Percentiles rank a stretch among this genome's conserved stretches.
Conservation (phyloP, 2,329 filamentous ascomycete genomes). For the Albophoma yamanashiensis region DNA sequence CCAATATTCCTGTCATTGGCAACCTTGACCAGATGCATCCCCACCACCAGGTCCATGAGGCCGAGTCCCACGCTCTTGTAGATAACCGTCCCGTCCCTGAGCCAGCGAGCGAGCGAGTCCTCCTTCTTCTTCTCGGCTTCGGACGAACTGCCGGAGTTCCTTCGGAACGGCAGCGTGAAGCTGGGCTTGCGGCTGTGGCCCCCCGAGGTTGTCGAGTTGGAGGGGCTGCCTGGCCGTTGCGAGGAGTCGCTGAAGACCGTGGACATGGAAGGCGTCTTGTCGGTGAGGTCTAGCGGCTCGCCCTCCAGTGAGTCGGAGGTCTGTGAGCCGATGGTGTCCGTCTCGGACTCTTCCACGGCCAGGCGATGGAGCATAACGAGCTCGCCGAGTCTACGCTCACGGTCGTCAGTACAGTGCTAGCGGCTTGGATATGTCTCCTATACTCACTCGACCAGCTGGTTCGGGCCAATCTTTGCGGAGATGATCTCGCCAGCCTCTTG, state of each 20-base stretch:
- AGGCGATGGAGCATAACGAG: conserved; percentile 51
- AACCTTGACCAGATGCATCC: conserved; percentile 44
- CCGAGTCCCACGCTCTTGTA: conserved; percentile 60
- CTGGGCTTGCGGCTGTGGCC: conserved; percentile 17
- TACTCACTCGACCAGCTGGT: conserved; percentile 68
- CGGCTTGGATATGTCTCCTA: neutral
- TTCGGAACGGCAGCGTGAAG: conserved; percentile 20
- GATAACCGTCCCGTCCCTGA: conserved; percentile 52
- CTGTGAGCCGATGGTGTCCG: conserved; percentile 17
- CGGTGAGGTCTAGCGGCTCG: conserved; percentile 18
- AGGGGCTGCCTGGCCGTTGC: conserved; percentile 18
- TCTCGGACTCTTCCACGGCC: conserved; percentile 27
- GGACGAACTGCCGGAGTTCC: conserved; percentile 15
- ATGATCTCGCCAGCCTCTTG: conserved; percentile 83
- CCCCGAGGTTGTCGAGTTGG: conserved; percentile 16
- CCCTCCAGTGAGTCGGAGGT: conserved; percentile 6
- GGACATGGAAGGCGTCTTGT: conserved; percentile 28
- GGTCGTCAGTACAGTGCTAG: conserved; percentile 4
- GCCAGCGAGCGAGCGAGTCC: conserved; percentile 42
- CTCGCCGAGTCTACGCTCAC: conserved; percentile 54
- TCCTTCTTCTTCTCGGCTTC: conserved; percentile 32
- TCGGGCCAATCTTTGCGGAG: conserved; percentile 59
- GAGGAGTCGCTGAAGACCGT: conserved; percentile 22
- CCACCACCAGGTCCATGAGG: conserved; percentile 55
- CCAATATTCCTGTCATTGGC: conserved; percentile 46